Percentiles rank a stretch among this genome's conserved stretches.
Conservation (phyloP, 2,329 filamentous ascomycete species). For the Xylaria sp. region DNA sequence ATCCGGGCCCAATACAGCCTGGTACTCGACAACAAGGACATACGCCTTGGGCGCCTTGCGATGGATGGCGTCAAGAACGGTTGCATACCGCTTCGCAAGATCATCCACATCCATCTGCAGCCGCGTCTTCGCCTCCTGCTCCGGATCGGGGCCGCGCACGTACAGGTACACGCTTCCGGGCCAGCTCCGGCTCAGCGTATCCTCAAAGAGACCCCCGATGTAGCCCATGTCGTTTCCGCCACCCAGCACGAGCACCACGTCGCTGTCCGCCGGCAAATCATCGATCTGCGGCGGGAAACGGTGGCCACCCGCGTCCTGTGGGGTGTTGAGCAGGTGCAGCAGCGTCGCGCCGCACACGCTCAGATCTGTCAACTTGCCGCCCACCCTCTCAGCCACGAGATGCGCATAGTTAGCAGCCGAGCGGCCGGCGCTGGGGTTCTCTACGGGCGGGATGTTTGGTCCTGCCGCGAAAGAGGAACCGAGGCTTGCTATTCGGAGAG, state of each 20-base stretch:
- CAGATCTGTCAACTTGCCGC: constrained; percentile 30
- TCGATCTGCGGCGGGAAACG: constrained; percentile 34
- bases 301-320: constrained; percentile 28
- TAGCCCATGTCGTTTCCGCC: constrained; percentile 39
- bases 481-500: constrained; percentile 29
- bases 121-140: constrained; percentile 4
- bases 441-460: constrained; percentile 33
- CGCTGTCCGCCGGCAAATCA: constrained; percentile 31
- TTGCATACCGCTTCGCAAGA: constrained; percentile 26
- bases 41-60: constrained; percentile 38
- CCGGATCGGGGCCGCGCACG: constrained; percentile 16
- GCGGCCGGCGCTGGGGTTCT: constrained; percentile 27
- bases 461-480: constrained; percentile 32
- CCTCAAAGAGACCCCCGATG: constrained; percentile 33
- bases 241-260: constrained; percentile 35
- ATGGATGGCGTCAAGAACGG: constrained; percentile 25
- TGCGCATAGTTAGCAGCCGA: constrained; percentile 36
- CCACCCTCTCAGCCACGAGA: constrained; percentile 27
- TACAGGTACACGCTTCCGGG: constrained; percentile 14
- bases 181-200: constrained; percentile 24
- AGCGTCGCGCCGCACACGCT: constrained; percentile 36
- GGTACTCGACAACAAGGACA: constrained; percentile 39
- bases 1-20: constrained; percentile 32
- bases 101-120: constrained; percentile 19
- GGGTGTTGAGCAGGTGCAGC: constrained; percentile 33